Base-by-base conservation (phyloP, 345 rosid genomes). In the Physaria fendleri region DNA sequence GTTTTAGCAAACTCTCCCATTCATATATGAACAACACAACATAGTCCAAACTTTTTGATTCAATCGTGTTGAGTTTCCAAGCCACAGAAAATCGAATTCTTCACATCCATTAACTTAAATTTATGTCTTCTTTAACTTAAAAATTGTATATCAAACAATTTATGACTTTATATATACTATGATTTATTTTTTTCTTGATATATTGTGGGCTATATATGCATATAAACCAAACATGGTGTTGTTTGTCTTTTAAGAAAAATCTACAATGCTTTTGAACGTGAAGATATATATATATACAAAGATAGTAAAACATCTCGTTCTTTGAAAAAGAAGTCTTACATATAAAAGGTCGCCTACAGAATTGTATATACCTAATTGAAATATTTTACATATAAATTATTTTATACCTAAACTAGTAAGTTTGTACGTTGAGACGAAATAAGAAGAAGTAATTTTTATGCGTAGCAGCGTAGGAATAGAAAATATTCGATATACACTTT, bases 391-490 rank as follows among this genome's bases (percentile, higher is more conserved):
- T n/a, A 35, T 39, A 5, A 50, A 13, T 16, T 32, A 23, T 9
- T 21, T 40, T n/a, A 42, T 50, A 34, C 55, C 56, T 0, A 2
- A 67, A 41, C 29, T 13, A 1, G 47, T 40, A 49, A 32, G 4
- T 49, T 40, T 49, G 11, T 41, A 67, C 57, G 16, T 32, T n/a
- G 44, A 40, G 59, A 47, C 64, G 39, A 66, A 40, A 27, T 24
- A 6, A 8, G 3, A 45, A 11, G 4, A 24, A n/a, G 32, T 24
- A 47, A 39, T 3, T 7, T 12, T 17, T 44, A 23, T 66, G 58
- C 58, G 52, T 66, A 24, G 72, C n/a, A n/a, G n/a, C n/a, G n/a
- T n/a, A n/a, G n/a, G n/a, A n/a, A n/a, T n/a, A n/a, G n/a, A n/a
- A n/a, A 25, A 43, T 50, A 59, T 59, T 33, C 40, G 27, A 39